Evolutionary conservation across 2,329 filamentous ascomycete species (phyloP).

Genomic region (Aureobasidium melanogenum): DNA sequence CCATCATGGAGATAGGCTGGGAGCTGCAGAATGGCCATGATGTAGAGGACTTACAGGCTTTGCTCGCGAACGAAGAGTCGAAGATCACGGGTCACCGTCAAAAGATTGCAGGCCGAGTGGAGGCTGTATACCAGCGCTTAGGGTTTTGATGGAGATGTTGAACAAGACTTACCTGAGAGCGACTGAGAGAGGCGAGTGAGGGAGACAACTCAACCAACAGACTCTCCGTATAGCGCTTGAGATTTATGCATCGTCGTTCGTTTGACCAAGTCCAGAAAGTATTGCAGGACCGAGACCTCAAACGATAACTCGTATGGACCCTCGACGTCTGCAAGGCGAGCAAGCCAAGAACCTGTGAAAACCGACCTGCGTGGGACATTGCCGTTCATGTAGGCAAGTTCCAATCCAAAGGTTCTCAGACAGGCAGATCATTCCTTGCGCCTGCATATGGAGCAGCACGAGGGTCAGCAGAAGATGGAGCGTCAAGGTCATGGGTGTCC

Average conservation of each 20-base stretch:
- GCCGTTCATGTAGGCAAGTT: background rate
- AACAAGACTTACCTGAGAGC: too few species aligned
- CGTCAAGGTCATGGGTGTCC: background rate
- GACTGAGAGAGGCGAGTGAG: background rate
- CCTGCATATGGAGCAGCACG: background rate
- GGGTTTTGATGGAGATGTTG: too few species aligned
- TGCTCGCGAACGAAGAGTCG: too few species aligned
- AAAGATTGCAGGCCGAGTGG: too few species aligned
- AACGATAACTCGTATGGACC: background rate
- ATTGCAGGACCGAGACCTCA: too few species aligned
- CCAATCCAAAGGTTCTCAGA: background rate
- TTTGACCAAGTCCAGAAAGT: too few species aligned
- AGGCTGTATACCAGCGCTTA: too few species aligned
- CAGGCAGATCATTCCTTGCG: background rate
- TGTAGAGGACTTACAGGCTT: too few species aligned
- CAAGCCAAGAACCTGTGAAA: background rate
- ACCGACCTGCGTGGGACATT: background rate
- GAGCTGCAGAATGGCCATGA: too few species aligned
- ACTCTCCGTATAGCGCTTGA: background rate
- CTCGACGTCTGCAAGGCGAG: background rate
- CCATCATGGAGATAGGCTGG: too few species aligned
- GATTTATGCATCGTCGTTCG: too few species aligned
- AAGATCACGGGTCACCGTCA: too few species aligned
- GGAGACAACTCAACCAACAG: background rate
- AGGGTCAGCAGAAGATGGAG: background rate